These are phyloP conservation scores for Lichtheimia corymbifera DNA, from an alignment of 371 early-diverging fungal species.

Conservation along the genomic window DNA sequence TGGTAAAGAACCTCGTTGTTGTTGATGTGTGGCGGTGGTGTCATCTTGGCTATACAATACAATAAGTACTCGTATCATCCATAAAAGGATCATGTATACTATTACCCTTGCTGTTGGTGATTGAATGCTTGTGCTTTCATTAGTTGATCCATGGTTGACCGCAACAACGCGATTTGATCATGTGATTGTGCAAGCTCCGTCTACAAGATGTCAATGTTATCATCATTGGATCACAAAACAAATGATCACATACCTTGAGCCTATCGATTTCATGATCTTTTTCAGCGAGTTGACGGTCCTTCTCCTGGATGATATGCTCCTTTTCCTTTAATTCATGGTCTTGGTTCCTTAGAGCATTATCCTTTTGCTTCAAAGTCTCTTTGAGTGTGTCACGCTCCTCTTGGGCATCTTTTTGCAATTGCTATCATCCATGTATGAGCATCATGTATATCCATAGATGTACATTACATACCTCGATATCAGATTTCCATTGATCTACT, in stretches of 20 bases:
- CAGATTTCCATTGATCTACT: constrained; percentile 15
- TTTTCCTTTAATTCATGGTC: too few species aligned
- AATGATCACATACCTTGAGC: neutral
- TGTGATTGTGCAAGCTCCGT: constrained; percentile 28
- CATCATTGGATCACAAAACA: neutral
- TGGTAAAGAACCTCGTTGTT: constrained; percentile 1
- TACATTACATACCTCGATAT: constrained; percentile 15
- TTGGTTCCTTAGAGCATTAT: neutral
- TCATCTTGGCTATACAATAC: neutral
- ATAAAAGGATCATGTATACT: neutral
- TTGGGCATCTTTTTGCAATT: neutral
- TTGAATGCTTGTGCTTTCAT: constrained; percentile 25
- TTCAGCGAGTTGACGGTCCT: constrained; percentile 6
- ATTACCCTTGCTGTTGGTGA: neutral
- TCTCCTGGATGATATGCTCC: constrained; percentile 2
- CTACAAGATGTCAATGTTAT: constrained; percentile 8
- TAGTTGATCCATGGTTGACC: constrained; percentile 43
- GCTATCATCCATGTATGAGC: neutral
- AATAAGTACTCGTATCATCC: neutral
- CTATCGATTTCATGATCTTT: neutral
- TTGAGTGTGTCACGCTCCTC: constrained; percentile 3
- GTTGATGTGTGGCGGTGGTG: neutral
- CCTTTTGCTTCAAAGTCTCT: neutral
- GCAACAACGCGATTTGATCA: constrained; percentile 30
- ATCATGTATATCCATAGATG: neutral